Percentiles rank a stretch among this genome's conserved stretches.
These are phyloP conservation scores for Coniochaeta sp. DNA, from an alignment of 2,329 filamentous ascomycete species.

Conservation along the genomic window DNA sequence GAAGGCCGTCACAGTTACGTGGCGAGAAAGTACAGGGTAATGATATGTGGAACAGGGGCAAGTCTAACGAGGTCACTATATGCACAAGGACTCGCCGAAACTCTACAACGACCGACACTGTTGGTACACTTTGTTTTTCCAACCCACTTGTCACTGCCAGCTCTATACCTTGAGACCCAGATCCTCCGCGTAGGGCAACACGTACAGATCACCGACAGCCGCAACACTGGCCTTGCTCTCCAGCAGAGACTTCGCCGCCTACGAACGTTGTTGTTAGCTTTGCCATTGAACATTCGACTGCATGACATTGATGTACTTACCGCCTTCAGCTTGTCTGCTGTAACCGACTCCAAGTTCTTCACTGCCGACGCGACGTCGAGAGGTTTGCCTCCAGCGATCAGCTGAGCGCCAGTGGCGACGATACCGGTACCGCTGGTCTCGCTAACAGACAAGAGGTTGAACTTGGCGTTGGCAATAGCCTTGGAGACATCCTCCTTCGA, in stretches of 20 bases:
- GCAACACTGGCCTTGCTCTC: constrained; percentile 85
- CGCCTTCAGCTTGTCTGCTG: constrained; percentile 74
- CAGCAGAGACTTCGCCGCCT: constrained; percentile 84
- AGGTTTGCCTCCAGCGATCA: constrained; percentile 73
- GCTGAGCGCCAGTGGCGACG: constrained; percentile 74
- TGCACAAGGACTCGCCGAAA: constrained; percentile 32
- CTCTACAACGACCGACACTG: constrained; percentile 30
- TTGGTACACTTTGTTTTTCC: constrained; percentile 29
- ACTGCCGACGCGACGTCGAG: constrained; percentile 77
- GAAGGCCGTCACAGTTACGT: neutral
- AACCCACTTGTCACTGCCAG: constrained; percentile 10
- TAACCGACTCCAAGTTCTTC: constrained; percentile 73
- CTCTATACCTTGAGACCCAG: constrained; percentile 88
- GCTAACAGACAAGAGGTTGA: constrained; percentile 75
- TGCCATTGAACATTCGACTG: too few species aligned
- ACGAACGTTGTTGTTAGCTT: constrained; percentile 10
- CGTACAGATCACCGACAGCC: constrained; percentile 83
- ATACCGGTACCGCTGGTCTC: constrained; percentile 73
- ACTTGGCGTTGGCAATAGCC: constrained; percentile 89
- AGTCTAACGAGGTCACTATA: constrained; percentile 35
- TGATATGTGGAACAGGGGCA: constrained; percentile 11
- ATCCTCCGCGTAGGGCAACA: constrained; percentile 88
- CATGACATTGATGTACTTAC: constrained; percentile 42
- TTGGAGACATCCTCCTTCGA: constrained; percentile 83
- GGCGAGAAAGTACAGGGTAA: neutral